Evolutionary conservation across 139 green algal genomes (phyloP).

Genomic region (Diplosphaera chodatii): DNA sequence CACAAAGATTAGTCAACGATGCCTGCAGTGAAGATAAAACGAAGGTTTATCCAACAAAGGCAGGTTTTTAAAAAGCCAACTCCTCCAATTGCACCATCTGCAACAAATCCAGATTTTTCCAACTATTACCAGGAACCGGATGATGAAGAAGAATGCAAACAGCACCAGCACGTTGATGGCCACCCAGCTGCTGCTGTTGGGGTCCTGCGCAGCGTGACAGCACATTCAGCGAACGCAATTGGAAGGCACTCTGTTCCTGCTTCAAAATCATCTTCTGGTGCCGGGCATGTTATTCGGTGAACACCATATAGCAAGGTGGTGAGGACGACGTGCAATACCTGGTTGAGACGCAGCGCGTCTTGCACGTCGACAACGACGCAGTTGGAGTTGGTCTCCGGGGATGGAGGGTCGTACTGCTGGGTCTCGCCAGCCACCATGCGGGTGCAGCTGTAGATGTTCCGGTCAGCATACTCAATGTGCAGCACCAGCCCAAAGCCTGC

Average conservation of each 20-base stretch:
- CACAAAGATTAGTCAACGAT: too few relatives aligned
- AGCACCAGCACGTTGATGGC: conserved; percentile 12
- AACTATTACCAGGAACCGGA: conserved; percentile 8
- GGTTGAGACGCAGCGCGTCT: background rate
- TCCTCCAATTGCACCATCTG: too few relatives aligned
- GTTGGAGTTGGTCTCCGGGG: background rate
- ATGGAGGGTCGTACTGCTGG: background rate
- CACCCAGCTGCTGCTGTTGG: conserved; percentile 6
- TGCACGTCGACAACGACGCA: background rate
- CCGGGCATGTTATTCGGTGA: too few relatives aligned
- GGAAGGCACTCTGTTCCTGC: too few relatives aligned
- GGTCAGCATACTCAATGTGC: conserved; percentile 12
- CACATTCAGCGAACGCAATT: too few relatives aligned
- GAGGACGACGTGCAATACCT: too few relatives aligned
- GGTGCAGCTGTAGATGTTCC: conserved; percentile 6
- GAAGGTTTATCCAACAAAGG: too few relatives aligned
- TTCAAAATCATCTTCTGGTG: too few relatives aligned
- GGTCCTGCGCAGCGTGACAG: background rate
- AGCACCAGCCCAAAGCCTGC: conserved; percentile 10
- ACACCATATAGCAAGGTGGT: too few relatives aligned
- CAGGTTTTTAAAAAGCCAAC: too few relatives aligned
- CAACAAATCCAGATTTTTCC: too few relatives aligned
- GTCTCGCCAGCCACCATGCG: background rate
- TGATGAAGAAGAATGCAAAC: conserved; percentile 5
- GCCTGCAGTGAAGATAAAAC: too few relatives aligned